Evolutionary conservation across 805 yeast genomes (phyloP).

Genomic region (Zygoascus biomembranicola): DNA sequence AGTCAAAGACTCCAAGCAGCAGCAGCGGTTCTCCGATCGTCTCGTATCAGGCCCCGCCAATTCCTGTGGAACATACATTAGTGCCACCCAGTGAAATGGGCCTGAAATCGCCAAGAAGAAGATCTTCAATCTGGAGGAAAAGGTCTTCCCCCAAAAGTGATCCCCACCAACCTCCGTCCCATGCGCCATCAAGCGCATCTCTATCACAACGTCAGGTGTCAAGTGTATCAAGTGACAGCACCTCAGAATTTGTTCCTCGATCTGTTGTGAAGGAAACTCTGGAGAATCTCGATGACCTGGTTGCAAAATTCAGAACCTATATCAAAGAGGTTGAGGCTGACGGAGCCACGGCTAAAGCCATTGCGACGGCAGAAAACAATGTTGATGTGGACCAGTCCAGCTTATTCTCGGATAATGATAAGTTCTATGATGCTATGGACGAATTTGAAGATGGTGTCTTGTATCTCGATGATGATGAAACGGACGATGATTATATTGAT

Average conservation of each 20-base stretch:
- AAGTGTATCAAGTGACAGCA: neutral
- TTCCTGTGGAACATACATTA: neutral
- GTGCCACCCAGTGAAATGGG: neutral
- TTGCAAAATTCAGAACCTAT: neutral
- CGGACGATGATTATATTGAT: neutral
- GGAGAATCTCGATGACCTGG: neutral
- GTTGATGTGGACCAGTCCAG: slow-evolving; percentile 9
- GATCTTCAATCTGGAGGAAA: slow-evolving; percentile 2
- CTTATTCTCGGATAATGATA: slow-evolving; percentile 14
- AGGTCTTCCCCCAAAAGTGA: neutral
- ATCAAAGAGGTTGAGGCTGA: neutral
- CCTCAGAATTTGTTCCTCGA: neutral
- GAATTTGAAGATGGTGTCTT: slow-evolving; percentile 3
- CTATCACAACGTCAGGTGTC: neutral
- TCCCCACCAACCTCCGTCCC: neutral
- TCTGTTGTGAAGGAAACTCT: neutral
- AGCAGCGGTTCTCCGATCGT: neutral
- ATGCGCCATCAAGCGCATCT: neutral
- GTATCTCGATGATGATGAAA: neutral
- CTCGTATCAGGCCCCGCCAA: neutral
- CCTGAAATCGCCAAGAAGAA: neutral
- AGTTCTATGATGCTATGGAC: slow-evolving; percentile 10
- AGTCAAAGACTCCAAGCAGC: no score
- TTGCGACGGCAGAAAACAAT: neutral
- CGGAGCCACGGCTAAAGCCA: neutral